Percentiles rank a stretch among this genome's conserved stretches.
Conservation (phyloP, 192 early-diverging fungal genomes). For the Bifiguratus adelaidae region DNA sequence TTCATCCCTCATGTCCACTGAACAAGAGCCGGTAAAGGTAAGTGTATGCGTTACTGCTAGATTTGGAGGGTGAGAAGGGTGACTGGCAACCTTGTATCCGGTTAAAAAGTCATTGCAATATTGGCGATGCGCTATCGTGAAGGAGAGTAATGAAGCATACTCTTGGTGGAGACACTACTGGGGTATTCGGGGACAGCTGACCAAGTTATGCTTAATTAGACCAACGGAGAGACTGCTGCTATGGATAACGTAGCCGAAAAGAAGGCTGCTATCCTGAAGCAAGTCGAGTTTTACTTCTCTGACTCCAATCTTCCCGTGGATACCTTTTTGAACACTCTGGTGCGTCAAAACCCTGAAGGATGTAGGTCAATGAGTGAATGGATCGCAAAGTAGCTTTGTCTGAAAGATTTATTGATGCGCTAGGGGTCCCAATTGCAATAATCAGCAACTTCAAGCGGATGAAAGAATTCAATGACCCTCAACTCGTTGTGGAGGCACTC, state of each 20-base stretch:
- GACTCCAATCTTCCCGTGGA: slow-evolving; percentile 46
- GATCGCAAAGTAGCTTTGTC: not conserved
- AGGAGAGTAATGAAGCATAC: too few relatives aligned
- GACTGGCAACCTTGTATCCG: too few relatives aligned
- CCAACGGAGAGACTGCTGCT: slow-evolving; percentile 1
- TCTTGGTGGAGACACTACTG: too few relatives aligned
- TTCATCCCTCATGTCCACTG: too few relatives aligned
- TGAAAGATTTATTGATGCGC: not conserved
- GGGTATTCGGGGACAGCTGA: too few relatives aligned
- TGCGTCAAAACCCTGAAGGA: slow-evolving; percentile 24
- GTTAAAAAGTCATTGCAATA: too few relatives aligned
- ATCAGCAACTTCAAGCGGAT: slow-evolving; percentile 49
- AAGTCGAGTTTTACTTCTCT: slow-evolving; percentile 56
- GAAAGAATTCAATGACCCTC: slow-evolving; percentile 27
- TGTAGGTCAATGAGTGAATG: slow-evolving; percentile 23
- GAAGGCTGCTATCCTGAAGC: slow-evolving; percentile 39
- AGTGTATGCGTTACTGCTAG: too few relatives aligned
- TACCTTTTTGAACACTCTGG: slow-evolving; percentile 34
- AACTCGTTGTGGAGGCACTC: slow-evolving; percentile 37
- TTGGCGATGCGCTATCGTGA: too few relatives aligned
- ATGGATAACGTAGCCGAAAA: slow-evolving; percentile 4
- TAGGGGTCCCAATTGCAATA: slow-evolving; percentile 33
- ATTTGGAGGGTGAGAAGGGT: too few relatives aligned
- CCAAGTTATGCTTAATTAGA: not conserved
- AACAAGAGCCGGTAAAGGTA: too few relatives aligned